Evolutionary conservation across 169 alveolate species (phyloP).

Genomic region (Eimeria tenella): DNA sequence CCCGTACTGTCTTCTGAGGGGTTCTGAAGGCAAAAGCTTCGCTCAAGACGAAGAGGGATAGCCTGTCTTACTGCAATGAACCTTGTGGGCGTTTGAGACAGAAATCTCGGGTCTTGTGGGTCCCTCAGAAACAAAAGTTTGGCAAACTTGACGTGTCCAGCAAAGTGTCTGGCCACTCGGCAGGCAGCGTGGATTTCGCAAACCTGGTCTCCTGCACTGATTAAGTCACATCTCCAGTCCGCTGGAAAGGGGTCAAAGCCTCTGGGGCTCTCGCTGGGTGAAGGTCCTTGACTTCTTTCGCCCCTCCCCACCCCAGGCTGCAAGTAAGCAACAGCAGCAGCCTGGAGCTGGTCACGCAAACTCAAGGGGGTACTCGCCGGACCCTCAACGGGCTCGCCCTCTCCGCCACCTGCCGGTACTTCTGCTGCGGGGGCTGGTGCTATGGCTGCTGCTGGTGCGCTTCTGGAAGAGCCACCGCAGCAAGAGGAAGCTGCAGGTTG

Average conservation of each 20-base stretch:
- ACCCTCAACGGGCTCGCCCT: neutral
- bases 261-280: constrained; percentile 41
- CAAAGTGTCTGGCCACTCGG: constrained; percentile 58
- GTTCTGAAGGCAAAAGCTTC: constrained; percentile 25
- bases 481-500: neutral
- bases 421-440: neutral
- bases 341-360: constrained; percentile 45
- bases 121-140: constrained; percentile 48
- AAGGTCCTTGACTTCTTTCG: neutral
- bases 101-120: constrained; percentile 51
- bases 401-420: neutral
- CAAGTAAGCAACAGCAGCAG: neutral
- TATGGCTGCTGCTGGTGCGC: neutral
- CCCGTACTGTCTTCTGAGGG: too few species aligned
- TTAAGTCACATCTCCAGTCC: constrained; percentile 72
- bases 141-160: constrained; percentile 47
- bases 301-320: neutral
- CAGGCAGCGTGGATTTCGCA: constrained; percentile 85
- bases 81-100: constrained; percentile 44
- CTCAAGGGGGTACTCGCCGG: neutral
- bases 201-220: constrained; percentile 84
- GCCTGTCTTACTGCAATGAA: constrained; percentile 8
- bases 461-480: neutral
- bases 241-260: constrained; percentile 36
- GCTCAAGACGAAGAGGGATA: neutral